Base-by-base conservation (phyloP, 139 green algal genomes). In the Spirogloea muscicola region DNA sequence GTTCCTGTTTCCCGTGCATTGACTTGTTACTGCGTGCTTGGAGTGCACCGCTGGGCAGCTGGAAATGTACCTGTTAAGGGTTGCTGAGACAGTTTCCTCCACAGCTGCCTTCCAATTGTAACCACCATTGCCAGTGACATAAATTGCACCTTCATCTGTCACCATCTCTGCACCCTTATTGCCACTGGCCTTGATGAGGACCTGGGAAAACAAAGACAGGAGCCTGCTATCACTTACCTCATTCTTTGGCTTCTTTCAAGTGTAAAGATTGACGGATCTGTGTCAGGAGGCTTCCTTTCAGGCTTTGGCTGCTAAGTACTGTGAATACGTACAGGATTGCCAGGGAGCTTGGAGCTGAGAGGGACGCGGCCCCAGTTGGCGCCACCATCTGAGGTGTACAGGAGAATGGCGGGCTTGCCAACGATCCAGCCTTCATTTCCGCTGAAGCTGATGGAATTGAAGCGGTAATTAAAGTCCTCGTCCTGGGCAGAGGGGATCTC, bases 381-480 rank as follows among this genome's bases (percentile, higher is more conserved):
- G 61, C 95, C 95, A 27, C 86, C 91, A 69, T 99, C 89, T 2
- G 64, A 90, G 59, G 92, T 98, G 88, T 98, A 91, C 79, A 98
- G 85, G 70, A 99, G 80, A 79, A 99, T 98, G 44, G 93, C 90
- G 27, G 95, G 95, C 88, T 97, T 98, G 79, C 95, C 95, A 41
- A 98, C 89, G 64, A 99, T 99, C 92, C 92, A 99, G 58, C 95
- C 95, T 84, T 99, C 95, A 31, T 92, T 86, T 40, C 90, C 90
- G n/a, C 81, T 88, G 82, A 99, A 99, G 51, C 71, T 89, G 66
- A 99, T 93, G 72, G 86, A 91, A 79, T 95, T 96, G 89, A 98
- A 98, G 57, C 94, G 86, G 85, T 94, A 96, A 79, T 96, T 96
- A 77, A 96, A 92, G 49, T 85, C 90, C 76, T 96, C 91, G 34